A percentile compares a stretch with the other conserved stretches of the same genome.
Conservation (phyloP, 306 rosid species). For the Begonia peltatifolia region DNA sequence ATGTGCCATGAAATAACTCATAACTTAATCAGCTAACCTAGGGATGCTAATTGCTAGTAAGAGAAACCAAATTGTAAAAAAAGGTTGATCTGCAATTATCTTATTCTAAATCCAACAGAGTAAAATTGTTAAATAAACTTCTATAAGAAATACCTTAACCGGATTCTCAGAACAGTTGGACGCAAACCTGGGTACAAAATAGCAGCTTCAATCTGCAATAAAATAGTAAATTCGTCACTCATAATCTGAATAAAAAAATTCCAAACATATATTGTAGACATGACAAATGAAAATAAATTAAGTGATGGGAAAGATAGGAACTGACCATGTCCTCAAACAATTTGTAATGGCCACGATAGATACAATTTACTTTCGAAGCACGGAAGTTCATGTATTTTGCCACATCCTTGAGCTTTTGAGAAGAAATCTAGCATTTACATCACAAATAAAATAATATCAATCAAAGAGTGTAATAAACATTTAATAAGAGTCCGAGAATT, state of each 20-base stretch:
- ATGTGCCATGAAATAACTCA: no score
- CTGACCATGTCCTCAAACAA: conserved; percentile 72
- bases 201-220: conserved; percentile 81
- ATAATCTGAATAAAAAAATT: no score
- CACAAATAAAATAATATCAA: conserved; percentile 2
- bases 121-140: neutral
- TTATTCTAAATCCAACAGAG: neutral
- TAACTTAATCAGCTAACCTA: no score
- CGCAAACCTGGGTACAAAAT: conserved; percentile 77
- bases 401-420: conserved; percentile 71
- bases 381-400: conserved; percentile 84
- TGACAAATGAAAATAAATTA: no score
- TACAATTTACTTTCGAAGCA: conserved; percentile 42
- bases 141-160: conserved; percentile 45
- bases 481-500: no score
- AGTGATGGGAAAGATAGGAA: conserved; percentile 1
- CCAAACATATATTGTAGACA: no score
- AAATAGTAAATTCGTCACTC: conserved; percentile 2
- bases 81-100: no score
- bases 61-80: neutral
- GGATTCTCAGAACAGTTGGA: conserved; percentile 87
- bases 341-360: conserved; percentile 78
- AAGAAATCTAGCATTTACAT: conserved; percentile 55
- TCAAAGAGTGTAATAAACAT: no score
- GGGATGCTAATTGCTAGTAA: neutral